Base-by-base conservation (phyloP, 2,329 filamentous ascomycete species). In the Dactylellina parvicollis region DNA sequence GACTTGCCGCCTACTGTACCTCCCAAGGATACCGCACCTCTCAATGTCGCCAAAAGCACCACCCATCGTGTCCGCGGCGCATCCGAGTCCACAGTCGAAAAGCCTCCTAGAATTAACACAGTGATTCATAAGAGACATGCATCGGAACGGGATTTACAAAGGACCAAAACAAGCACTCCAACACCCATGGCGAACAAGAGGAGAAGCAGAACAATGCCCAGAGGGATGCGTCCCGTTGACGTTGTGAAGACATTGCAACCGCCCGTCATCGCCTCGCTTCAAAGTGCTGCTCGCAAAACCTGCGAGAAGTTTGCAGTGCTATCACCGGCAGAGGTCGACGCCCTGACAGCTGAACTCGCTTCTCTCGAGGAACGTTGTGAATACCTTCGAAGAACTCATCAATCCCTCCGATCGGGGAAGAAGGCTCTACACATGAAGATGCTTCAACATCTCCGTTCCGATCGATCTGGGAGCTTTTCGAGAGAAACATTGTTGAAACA, bases 361-460 rank as follows among this genome's bases (percentile, higher is more conserved):
- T 54, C 87, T 86, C 67, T 83, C 93, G n/a, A 90, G 93, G 77
- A 89, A 92, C 87, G 90, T 64, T 90, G 89, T 62, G 89, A 92
- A 76, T 92, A 92, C 78, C 86, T 93, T 52, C 88, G 90, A 49
- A 89, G 87, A 74, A 93, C 90, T 0, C 91, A 92, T 81, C 89
- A 86, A 57, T 91, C 89, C 3, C 85, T 94, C 14, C 86, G 90
- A 12, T 85, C 88, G n/a, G 90, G 90, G 0, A 88, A 91, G 26
- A 89, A 90, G 76, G 92, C 90, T 78, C 85, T 93, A 2, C 91
- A 93, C 78, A 85, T 86, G 5, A 86, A 91, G 46, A 92, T 93
- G 81, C 91, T 91, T 80, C 87, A 89, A 60, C 92, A 92, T 77
- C 85, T 93, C 8, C 88, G 89, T 55, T 89, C 88, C 16, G 88